Base-by-base conservation (phyloP, 768 basidiomycete species). In the Boletus subparvulus region DNA sequence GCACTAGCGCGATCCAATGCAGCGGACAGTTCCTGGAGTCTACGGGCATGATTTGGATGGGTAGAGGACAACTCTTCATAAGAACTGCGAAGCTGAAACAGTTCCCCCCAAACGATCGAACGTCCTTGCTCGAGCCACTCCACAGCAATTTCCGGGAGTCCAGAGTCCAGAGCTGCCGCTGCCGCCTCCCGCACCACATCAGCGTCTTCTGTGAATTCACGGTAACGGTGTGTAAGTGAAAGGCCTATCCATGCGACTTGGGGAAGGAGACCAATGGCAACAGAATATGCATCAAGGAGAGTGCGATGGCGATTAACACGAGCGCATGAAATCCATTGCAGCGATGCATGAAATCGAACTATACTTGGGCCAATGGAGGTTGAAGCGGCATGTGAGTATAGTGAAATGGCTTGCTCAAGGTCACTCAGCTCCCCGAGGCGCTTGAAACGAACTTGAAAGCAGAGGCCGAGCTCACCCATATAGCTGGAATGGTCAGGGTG, bases 81-180 rank as follows among this genome's bases (percentile, higher is more conserved):
- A 17, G 58, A 50, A 21, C 32, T 39, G 21, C 58, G 58, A 10
- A 60, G 58, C 28, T 41, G 58, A 19, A 60, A 24, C 11, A 60
- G 13, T 14, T 55, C 42, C 0, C 46, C 55, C 55, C 50, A 57
- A 2, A 59, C 47, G 17, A 61, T 32, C 3, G 52, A 61, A 13
- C 60, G 60, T 10, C 60, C 60, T 36, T 61, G 52, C n/a, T 62
- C 59, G 9, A 62, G 50, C 59, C 59, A 62, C n/a, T 60, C 61
- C 14, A 61, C 45, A 2, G 60, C 56, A 1, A 33, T 47, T 19
- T 42, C 16, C 10, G 26, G 35, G 4, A 9, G 46, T 14, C 42
- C 46, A 3, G 16, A 11, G 2, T 53, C 32, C 9, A 57, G 21
- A 24, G 56, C 56, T 35, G 51, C 40, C 2, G 53, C 42, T 1